Evolutionary conservation across 768 basidiomycete species (phyloP), one percentile per base, ranked within the genome.

Genomic region (Tylopilus vinaceipallidus): DNA sequence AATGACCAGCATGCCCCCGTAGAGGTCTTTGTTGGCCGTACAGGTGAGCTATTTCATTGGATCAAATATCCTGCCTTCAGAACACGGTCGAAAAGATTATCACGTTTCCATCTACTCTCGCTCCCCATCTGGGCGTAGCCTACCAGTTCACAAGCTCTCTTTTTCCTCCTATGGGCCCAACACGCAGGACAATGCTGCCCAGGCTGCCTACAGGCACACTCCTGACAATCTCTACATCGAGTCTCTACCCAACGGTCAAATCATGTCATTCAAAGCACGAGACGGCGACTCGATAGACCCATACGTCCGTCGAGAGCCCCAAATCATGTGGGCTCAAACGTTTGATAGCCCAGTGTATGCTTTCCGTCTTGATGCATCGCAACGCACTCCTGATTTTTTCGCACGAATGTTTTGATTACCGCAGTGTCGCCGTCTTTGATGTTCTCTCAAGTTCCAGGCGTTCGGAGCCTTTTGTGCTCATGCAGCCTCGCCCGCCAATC

Each of bases 111-210:
- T 98, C 45, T 83, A 85, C 66, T 79, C 84, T 13, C 79, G 80
- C 19, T 61, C 71, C 2, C 52, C 67, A 4, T 65, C 69, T 3
- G 64, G 67, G 20, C 65, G 66, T 8, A 67, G 62, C 16, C 62
- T 77, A 6, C 80, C 77, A 19, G 73, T 82, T 12, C 95, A 98
- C 59, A 89, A 89, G 45, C 78, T 98, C 14, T 83, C 85, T 0
- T 97, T 94, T 68, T 95, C 95, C 0, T 82, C 86, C 0, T 98
- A 98, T 66, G 91, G 93, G 0, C 93, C 95, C 6, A 95, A 95
- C 65, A 92, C 88, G 62, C 84, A 87, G 67, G 91, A 95, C 64
- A 81, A 79, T 55, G 71, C 78, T 8, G 60, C 84, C 12, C 94
- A 95, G 62, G 71, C 81, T 5, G 65, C 80, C 10, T 98, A 95